A percentile compares a stretch with the other conserved stretches of the same genome.
These are phyloP conservation scores for Achlya hypogyna DNA, from an alignment of 352 stramenopile species.

Conservation along the genomic window DNA sequence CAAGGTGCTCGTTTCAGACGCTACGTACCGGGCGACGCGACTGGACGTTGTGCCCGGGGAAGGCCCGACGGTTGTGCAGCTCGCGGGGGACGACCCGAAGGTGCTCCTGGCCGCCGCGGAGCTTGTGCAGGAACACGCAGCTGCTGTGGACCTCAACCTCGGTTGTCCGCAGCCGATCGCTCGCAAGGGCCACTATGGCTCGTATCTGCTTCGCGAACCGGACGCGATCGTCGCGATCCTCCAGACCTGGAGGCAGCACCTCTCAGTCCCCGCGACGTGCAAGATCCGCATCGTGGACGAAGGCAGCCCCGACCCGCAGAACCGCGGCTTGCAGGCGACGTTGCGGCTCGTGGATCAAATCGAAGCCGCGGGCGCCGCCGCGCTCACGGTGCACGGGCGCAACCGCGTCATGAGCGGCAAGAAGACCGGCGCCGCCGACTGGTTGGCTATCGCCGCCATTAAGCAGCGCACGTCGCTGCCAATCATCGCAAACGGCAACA, in stretches of 20 bases:
- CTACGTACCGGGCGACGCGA: constrained; percentile 24
- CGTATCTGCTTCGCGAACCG: constrained; percentile 92
- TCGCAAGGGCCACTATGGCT: constrained; percentile 91
- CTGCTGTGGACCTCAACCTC: constrained; percentile 97
- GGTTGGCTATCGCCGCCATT: constrained; percentile 85
- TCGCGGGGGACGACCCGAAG: constrained; percentile 90
- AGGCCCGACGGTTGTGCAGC: constrained; percentile 65
- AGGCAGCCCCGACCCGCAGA: constrained; percentile 13
- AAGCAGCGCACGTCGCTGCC: constrained; percentile 85
- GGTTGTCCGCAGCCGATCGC: constrained; percentile 96
- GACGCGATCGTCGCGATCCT: constrained; percentile 75
- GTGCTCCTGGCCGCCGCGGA: constrained; percentile 88
- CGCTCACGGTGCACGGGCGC: constrained; percentile 93
- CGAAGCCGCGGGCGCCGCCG: constrained; percentile 81
- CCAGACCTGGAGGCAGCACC: constrained; percentile 66
- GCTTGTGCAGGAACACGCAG: constrained; percentile 81
- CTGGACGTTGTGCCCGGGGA: constrained; percentile 40
- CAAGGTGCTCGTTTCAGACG: constrained; percentile 37
- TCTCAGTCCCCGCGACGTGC: constrained; percentile 86
- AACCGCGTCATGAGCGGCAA: constrained; percentile 96
- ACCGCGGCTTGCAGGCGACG: constrained; percentile 52
- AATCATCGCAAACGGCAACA: constrained; percentile 94
- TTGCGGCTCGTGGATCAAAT: constrained; percentile 88
- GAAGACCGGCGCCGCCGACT: constrained; percentile 71
- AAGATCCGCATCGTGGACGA: constrained; percentile 93